Percentiles rank a stretch among this genome's conserved stretches.
Evolutionary conservation across 176 grass and related monocot species (phyloP).

Genomic region (Ananas comosus): DNA sequence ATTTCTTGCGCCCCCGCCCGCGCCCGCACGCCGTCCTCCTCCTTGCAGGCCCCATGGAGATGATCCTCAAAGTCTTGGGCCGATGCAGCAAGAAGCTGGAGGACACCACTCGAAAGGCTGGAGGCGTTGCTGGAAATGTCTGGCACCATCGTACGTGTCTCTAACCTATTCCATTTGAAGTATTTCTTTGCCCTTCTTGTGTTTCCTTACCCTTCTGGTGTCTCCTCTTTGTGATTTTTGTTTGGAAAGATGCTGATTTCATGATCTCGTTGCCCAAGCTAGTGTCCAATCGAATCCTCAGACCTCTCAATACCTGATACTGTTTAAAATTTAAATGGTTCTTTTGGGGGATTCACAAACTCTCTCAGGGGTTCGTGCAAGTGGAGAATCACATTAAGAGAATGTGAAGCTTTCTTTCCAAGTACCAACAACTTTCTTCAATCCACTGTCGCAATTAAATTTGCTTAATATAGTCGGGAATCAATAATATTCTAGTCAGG

Average conservation of each 20-base stretch:
- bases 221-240: neutral
- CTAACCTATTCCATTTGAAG: neutral
- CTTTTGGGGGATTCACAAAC: no score
- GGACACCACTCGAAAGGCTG: conserved; percentile 53
- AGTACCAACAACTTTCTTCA: no score
- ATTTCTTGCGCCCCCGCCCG: neutral
- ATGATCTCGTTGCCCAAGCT: neutral
- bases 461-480: no score
- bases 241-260: neutral
- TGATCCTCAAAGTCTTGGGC: conserved; percentile 37
- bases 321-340: no score
- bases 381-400: no score
- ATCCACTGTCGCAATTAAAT: no score
- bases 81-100: conserved; percentile 53
- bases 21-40: neutral
- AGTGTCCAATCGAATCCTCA: no score
- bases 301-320: no score
- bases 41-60: conserved; percentile 8
- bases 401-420: no score
- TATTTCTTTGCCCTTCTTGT: neutral
- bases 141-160: conserved; percentile 54
- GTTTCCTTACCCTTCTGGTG: neutral
- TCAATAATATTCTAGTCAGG: no score
- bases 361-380: no score
- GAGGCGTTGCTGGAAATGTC: conserved; percentile 51